Evolutionary conservation across 2,329 filamentous ascomycete species (phyloP).

Genomic region (Rhytidhysteron rufulum): DNA sequence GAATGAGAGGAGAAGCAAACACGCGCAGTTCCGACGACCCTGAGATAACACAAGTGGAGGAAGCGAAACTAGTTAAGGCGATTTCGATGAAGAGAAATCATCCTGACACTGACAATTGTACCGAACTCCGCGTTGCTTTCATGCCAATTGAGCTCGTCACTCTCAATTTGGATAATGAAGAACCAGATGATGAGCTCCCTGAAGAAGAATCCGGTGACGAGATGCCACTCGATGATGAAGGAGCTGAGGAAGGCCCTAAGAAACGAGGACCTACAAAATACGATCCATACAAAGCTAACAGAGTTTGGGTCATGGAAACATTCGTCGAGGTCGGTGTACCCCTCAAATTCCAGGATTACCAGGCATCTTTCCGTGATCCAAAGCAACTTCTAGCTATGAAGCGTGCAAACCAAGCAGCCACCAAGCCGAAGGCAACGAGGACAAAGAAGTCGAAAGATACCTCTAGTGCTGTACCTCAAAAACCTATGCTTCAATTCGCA

Average conservation of each 20-base stretch:
- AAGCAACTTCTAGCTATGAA: conserved; percentile 19
- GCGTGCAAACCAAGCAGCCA: conserved; percentile 11
- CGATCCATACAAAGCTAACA: conserved; percentile 63
- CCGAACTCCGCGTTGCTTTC: conserved; percentile 76
- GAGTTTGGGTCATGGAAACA: conserved; percentile 65
- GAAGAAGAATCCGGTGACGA: conserved; percentile 14
- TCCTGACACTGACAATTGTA: conserved; percentile 67
- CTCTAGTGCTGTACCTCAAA: conserved; percentile 13
- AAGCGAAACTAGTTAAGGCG: conserved; percentile 56
- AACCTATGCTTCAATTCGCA: conserved; percentile 25
- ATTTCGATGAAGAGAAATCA: conserved; percentile 68
- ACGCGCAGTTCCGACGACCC: conserved; percentile 22
- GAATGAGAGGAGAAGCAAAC: conserved; percentile 30
- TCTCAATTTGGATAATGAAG: conserved; percentile 70
- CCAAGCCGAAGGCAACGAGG: not conserved
- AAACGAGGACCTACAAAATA: conserved; percentile 49
- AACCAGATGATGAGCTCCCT: conserved; percentile 63
- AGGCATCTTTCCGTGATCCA: conserved; percentile 35
- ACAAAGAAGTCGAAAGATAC: conserved; percentile 18
- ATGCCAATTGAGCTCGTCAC: conserved; percentile 72
- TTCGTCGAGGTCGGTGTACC: conserved; percentile 64
- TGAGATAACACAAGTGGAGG: conserved; percentile 43
- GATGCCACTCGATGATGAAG: conserved; percentile 15
- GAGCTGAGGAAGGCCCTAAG: conserved; percentile 36
- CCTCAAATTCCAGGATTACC: conserved; percentile 62